Conservation (phyloP, 1,284 basidiomycete species). For the Cystobasidium sp. region DNA sequence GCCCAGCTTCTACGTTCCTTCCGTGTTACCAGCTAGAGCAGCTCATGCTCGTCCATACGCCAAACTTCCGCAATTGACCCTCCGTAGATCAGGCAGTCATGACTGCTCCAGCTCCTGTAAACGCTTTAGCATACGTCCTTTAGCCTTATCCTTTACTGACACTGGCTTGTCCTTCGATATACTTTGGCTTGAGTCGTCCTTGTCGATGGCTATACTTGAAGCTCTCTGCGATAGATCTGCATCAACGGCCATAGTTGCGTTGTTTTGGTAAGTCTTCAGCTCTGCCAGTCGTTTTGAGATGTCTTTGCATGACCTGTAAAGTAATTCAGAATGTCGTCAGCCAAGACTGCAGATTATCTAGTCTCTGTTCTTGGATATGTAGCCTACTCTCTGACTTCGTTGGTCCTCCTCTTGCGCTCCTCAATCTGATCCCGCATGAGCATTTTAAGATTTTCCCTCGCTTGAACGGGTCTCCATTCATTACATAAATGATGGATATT, state of each 20-base stretch:
- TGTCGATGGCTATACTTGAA: background rate
- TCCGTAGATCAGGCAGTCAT: background rate
- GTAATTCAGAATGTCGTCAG: no score
- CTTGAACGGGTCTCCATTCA: slow-evolving; percentile 55
- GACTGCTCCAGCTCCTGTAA: slow-evolving; percentile 1
- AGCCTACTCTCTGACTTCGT: slow-evolving; percentile 43
- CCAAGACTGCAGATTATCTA: background rate
- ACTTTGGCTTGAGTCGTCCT: background rate
- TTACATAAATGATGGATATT: slow-evolving; percentile 57
- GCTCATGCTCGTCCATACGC: no score
- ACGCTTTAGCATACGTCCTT: slow-evolving; percentile 7
- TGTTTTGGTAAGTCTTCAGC: slow-evolving; percentile 10
- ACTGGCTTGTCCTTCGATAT: background rate
- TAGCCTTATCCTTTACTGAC: slow-evolving; percentile 10
- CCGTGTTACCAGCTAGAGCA: no score
- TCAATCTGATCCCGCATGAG: slow-evolving; percentile 54
- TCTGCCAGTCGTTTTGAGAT: slow-evolving; percentile 6
- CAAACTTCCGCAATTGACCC: no score
- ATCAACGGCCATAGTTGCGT: background rate
- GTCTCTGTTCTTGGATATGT: no score
- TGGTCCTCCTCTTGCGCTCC: slow-evolving; percentile 48
- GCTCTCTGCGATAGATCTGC: background rate
- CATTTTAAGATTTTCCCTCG: slow-evolving; percentile 53
- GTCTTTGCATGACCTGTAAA: background rate
- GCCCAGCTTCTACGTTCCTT: no score